These are phyloP conservation scores for Trichocladium uniseriatum DNA, from an alignment of 495 filamentous ascomycete genomes.

Conservation along the genomic window DNA sequence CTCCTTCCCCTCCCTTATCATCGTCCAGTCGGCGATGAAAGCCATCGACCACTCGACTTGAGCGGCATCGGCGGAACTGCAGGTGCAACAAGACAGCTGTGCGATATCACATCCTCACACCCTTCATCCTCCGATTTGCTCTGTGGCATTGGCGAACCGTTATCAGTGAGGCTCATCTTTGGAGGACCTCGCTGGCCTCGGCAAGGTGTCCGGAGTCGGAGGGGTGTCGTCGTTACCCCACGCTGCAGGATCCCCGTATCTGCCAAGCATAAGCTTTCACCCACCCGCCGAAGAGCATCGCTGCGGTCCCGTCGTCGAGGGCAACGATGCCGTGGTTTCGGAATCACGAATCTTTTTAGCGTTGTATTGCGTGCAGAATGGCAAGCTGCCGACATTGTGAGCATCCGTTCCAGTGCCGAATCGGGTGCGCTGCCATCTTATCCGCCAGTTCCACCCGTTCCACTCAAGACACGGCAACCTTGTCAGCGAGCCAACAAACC, in stretches of 20 bases:
- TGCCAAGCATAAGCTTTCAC: not conserved
- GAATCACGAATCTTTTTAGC: not conserved
- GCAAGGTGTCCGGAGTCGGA: not conserved
- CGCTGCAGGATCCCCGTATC: slow-evolving; percentile 4
- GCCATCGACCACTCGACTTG: no score
- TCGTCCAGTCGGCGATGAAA: no score
- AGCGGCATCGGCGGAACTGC: slow-evolving; percentile 5
- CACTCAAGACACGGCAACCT: no score
- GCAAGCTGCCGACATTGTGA: slow-evolving; percentile 6
- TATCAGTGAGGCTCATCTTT: not conserved
- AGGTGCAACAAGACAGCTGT: not conserved
- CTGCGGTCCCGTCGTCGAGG: not conserved
- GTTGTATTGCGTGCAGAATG: not conserved
- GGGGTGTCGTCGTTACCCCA: slow-evolving; percentile 1
- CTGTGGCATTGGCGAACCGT: not conserved
- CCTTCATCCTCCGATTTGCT: not conserved
- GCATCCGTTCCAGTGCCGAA: slow-evolving; percentile 3
- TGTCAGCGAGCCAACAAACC: no score
- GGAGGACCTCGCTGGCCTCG: not conserved
- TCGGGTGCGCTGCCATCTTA: not conserved
- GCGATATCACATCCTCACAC: slow-evolving; percentile 19
- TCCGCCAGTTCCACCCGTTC: no score
- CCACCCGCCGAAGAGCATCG: not conserved
- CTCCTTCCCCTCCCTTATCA: no score
- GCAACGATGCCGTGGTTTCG: not conserved